Conservation (phyloP, 345 rosid species). For the Triadica sebifera region DNA sequence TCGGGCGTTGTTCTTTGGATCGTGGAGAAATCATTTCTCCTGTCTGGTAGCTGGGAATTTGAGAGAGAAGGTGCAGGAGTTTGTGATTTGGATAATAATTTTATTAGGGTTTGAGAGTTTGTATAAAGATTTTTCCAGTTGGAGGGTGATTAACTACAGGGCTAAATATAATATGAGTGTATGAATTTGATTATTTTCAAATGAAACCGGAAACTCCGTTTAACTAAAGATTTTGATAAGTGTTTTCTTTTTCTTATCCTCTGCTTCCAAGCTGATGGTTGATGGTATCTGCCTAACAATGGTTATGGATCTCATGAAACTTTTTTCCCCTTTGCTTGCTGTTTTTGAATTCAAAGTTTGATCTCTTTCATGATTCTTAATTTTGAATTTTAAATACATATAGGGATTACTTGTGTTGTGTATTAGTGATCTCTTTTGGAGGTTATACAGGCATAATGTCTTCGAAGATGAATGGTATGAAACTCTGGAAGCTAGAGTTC, state of each 20-base stretch:
- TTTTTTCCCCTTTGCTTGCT: background rate
- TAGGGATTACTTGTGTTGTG: background rate
- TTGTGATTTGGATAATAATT: too few species aligned
- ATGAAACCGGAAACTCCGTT: background rate
- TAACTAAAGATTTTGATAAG: background rate
- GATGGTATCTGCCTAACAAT: too few species aligned
- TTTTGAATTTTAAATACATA: background rate
- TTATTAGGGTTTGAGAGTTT: too few species aligned
- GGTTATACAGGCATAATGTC: background rate
- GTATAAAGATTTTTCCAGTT: background rate
- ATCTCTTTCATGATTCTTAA: background rate
- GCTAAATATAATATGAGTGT: background rate
- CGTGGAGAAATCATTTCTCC: slow-evolving; percentile 1
- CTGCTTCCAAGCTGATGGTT: background rate
- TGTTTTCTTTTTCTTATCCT: background rate
- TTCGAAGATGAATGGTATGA: background rate
- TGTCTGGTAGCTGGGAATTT: slow-evolving; percentile 30
- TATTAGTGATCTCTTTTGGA: slow-evolving; percentile 7
- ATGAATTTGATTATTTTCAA: slow-evolving; percentile 9
- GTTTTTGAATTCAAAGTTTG: background rate
- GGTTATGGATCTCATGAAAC: background rate
- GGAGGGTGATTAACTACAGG: background rate
- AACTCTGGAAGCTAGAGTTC: background rate
- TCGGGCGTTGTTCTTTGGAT: slow-evolving; percentile 15
- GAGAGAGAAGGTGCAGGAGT: too few species aligned